Evolutionary conservation across 2,329 filamentous ascomycete genomes (phyloP).

Genomic region (Trichoderma polysporum): DNA sequence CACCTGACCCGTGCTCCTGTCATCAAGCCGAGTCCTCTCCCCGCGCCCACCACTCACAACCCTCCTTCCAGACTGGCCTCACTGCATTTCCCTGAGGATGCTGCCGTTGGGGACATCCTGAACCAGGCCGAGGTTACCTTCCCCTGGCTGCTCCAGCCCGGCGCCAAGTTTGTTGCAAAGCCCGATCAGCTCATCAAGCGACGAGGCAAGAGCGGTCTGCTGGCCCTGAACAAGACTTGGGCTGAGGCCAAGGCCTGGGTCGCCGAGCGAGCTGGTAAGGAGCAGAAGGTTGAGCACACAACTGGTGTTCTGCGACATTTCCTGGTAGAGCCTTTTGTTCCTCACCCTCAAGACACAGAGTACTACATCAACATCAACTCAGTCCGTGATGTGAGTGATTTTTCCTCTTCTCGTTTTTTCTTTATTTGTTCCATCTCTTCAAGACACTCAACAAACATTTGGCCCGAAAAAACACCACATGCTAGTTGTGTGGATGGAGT

Average conservation of each 20-base stretch:
- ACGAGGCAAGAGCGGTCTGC: conserved; percentile 95
- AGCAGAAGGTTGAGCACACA: conserved; percentile 88
- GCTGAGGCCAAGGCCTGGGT: conserved; percentile 91
- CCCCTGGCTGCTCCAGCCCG: conserved; percentile 85
- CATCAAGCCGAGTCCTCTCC: conserved; percentile 97
- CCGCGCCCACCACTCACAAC: conserved; percentile 83
- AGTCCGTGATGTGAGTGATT: conserved; percentile 87
- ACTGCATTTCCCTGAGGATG: conserved; percentile 89
- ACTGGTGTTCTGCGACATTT: conserved; percentile 89
- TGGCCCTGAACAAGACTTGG: conserved; percentile 98
- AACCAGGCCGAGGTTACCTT: conserved; percentile 95
- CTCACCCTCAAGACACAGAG: conserved; percentile 91
- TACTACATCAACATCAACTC: conserved; percentile 99
- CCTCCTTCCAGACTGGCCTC: conserved; percentile 85
- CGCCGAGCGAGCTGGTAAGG: conserved; percentile 85
- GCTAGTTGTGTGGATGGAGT: background rate
- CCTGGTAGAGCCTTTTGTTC: conserved; percentile 97
- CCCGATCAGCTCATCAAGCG: conserved; percentile 99
- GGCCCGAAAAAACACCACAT: background rate
- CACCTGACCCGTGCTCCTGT: conserved; percentile 96
- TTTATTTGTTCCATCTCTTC: background rate
- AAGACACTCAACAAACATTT: background rate
- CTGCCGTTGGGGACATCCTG: conserved; percentile 77
- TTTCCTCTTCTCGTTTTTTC: conserved; percentile 25
- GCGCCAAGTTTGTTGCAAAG: conserved; percentile 95